Conservation (phyloP, 176 grass and related monocot genomes). For the Aegilops sharonensis region DNA sequence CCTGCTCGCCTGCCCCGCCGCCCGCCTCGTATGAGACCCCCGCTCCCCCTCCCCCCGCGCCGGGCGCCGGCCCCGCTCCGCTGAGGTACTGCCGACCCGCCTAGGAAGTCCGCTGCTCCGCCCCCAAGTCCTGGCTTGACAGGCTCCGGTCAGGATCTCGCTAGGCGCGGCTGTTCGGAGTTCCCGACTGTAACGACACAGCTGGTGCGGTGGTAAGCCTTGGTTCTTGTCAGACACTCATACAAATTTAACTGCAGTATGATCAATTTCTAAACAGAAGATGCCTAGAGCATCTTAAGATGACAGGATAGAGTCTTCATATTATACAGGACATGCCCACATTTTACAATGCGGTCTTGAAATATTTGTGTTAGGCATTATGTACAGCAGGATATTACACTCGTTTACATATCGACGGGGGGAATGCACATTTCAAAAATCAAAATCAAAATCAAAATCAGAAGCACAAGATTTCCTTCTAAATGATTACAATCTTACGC, state of each 20-base stretch:
- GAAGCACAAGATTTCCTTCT: background rate
- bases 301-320: background rate
- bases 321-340: background rate
- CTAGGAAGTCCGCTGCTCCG: background rate
- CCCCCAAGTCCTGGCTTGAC: background rate
- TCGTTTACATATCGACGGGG: background rate
- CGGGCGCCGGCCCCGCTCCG: background rate
- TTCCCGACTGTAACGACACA: background rate
- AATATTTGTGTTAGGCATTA: background rate
- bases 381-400: background rate
- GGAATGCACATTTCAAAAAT: background rate
- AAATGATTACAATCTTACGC: background rate
- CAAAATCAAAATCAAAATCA: background rate
- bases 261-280: background rate
- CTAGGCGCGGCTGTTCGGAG: background rate
- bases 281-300: background rate
- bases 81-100: background rate
- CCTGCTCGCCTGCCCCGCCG: too few relatives aligned
- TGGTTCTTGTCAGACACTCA: background rate
- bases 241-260: background rate
- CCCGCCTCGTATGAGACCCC: too few relatives aligned
- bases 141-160: background rate
- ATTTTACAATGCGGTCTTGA: background rate
- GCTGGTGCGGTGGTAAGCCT: background rate
- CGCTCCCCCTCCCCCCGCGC: too few relatives aligned